phyloP scores from a whole-genome alignment of 1,139 yeast species.

The Geotrichum reessii region DNA sequence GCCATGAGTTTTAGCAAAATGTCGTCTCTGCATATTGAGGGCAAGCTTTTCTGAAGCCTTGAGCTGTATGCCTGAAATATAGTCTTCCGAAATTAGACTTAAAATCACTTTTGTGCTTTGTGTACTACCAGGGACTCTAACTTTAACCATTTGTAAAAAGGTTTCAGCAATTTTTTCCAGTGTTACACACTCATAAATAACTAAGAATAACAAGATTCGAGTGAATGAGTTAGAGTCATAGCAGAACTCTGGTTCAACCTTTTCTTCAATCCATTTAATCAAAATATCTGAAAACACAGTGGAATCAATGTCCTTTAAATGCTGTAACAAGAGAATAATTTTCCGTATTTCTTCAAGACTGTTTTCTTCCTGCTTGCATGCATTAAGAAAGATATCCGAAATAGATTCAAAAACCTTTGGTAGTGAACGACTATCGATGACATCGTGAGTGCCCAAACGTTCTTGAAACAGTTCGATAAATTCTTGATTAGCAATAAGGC shows the following conservation, averaged over 20 bases:
- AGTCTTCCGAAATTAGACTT: conserved; percentile 20
- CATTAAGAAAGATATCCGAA: conserved; percentile 22
- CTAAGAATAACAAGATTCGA: conserved; percentile 31
- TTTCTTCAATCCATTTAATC: conserved; percentile 27
- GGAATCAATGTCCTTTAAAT: conserved; percentile 25
- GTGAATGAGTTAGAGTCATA: conserved; percentile 28
- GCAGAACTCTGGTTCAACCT: conserved; percentile 25
- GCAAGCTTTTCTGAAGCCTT: conserved; percentile 26
- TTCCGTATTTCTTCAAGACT: conserved; percentile 19
- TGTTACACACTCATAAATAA: conserved; percentile 38
- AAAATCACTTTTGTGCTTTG: conserved; percentile 22
- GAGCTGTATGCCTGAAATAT: conserved; percentile 14
- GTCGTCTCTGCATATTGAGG: conserved; percentile 26
- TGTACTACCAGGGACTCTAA: conserved; percentile 21
- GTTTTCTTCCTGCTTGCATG: conserved; percentile 19
- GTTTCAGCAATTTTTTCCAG: conserved; percentile 35
- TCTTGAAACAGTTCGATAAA: conserved; percentile 9
- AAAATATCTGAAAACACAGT: conserved; percentile 24
- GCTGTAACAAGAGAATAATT: conserved; percentile 23
- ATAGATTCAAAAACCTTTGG: conserved; percentile 22
- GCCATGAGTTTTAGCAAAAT: conserved; percentile 24
- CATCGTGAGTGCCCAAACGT: conserved; percentile 20
- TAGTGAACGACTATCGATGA: conserved; percentile 21
- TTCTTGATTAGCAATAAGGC: conserved; percentile 7
- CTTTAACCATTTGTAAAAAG: conserved; percentile 28